A percentile compares a stretch with the other conserved stretches of the same genome.
Evolutionary conservation across 31 red algal genomes (phyloP).

Genomic region (Porphyra umbilicalis): DNA sequence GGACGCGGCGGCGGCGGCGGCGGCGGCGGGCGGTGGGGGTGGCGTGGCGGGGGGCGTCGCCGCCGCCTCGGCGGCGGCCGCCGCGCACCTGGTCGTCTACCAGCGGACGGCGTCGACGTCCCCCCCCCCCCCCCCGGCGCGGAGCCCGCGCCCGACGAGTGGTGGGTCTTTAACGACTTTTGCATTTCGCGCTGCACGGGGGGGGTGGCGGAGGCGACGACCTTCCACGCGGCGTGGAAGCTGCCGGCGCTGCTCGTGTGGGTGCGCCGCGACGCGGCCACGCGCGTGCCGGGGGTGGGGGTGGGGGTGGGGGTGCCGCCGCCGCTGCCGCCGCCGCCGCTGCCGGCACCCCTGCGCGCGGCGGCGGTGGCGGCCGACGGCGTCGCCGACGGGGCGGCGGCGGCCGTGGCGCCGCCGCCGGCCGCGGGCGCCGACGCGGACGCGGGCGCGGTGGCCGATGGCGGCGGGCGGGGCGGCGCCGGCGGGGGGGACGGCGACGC

Average conservation of each 20-base stretch:
- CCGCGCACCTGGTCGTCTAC: neutral
- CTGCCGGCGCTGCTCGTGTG: conserved; percentile 77
- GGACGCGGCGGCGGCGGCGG: neutral
- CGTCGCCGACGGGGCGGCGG: neutral
- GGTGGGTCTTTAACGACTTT: conserved; percentile 99
- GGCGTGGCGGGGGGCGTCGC: neutral
- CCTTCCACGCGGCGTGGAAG: conserved; percentile 61
- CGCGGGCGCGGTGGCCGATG: neutral
- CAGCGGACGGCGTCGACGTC: neutral
- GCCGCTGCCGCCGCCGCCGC: neutral
- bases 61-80: neutral
- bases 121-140: neutral
- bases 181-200: conserved; percentile 69
- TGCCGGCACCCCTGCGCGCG: neutral
- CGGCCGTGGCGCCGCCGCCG: neutral
- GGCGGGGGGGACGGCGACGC: neutral
- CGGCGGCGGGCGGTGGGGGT: neutral
- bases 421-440: neutral
- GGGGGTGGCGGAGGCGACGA: conserved; percentile 54
- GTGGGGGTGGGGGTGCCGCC: neutral
- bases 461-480: neutral
- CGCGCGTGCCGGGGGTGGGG: conserved; percentile 8
- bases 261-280: conserved; percentile 47
- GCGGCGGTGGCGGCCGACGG: neutral
- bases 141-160: conserved; percentile 7